Conservation (phyloP, 345 rosid species). For the Citrus mangshanensis region DNA sequence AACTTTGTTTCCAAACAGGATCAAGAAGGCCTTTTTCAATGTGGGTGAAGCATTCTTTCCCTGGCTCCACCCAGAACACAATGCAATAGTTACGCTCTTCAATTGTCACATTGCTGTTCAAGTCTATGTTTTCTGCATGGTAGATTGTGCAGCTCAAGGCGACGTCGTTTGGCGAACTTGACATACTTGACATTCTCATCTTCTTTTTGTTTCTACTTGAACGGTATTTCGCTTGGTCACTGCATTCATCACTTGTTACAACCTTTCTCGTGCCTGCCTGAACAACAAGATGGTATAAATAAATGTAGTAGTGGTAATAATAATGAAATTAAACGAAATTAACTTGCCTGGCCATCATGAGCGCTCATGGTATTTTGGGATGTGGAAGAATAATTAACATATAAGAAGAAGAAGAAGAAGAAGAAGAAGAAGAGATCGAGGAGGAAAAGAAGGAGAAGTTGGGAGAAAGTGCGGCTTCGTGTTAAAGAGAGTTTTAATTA, state of each 20-base stretch:
- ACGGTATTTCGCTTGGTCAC: background rate
- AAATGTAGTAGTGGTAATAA: too few species aligned
- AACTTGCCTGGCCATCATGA: background rate
- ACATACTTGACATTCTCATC: background rate
- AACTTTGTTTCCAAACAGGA: constrained; percentile 8
- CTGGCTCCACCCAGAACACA: constrained; percentile 7
- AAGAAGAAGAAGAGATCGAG: background rate
- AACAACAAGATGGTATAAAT: too few species aligned
- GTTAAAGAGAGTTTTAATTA: background rate
- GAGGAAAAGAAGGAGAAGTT: background rate
- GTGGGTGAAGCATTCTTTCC: background rate
- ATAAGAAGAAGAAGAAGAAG: background rate
- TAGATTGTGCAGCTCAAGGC: background rate
- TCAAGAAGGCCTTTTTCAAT: background rate
- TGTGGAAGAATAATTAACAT: background rate
- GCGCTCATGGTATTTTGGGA: background rate
- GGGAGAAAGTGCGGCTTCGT: background rate
- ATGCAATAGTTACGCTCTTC: background rate
- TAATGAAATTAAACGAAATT: background rate
- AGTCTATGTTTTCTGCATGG: constrained; percentile 14
- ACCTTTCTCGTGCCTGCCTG: background rate
- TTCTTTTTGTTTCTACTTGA: background rate
- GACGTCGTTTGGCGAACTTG: background rate
- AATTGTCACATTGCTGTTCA: background rate
- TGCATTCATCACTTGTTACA: background rate